Conservation (phyloP, 106 monocot species). For the Dioscorea zingiberensis region DNA sequence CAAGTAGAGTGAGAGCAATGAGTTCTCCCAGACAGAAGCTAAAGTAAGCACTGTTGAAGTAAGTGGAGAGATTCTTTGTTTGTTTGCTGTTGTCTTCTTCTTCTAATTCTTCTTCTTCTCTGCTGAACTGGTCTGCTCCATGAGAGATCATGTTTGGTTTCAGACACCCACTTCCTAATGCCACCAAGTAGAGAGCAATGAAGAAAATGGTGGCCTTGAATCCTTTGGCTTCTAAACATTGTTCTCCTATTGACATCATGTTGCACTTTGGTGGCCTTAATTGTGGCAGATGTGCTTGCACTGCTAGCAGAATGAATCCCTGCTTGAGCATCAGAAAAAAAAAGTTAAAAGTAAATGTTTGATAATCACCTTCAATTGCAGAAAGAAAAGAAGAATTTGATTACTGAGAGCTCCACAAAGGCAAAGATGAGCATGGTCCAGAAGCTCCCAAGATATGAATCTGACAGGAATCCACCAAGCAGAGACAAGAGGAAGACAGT, state of each 20-base stretch:
- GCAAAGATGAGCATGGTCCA: slow-evolving; percentile 95
- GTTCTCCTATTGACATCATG: slow-evolving; percentile 36
- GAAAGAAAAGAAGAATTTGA: slow-evolving; percentile 2
- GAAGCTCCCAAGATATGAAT: slow-evolving; percentile 91
- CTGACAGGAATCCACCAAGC: slow-evolving; percentile 91
- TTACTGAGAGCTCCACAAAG: slow-evolving; percentile 89
- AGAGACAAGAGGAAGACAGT: slow-evolving; percentile 86
- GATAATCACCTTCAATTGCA: background rate
- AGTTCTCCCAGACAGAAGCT: slow-evolving; percentile 80
- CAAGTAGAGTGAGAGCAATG: slow-evolving; percentile 57
- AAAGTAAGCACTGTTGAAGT: slow-evolving; percentile 82
- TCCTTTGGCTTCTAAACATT: slow-evolving; percentile 52
- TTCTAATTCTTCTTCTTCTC: no score
- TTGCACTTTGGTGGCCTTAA: slow-evolving; percentile 60
- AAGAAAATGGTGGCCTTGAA: slow-evolving; percentile 63
- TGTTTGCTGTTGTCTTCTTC: slow-evolving; percentile 43
- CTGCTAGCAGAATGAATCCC: slow-evolving; percentile 71
- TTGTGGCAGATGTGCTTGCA: slow-evolving; percentile 78
- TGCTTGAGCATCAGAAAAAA: slow-evolving; percentile 6
- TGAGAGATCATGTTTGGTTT: slow-evolving; percentile 89
- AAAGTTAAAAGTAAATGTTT: background rate
- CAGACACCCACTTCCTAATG: slow-evolving; percentile 70
- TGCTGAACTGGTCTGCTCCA: slow-evolving; percentile 67
- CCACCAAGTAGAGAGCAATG: slow-evolving; percentile 67
- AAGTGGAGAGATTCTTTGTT: slow-evolving; percentile 70